A percentile compares a stretch with the other conserved stretches of the same genome.
These are phyloP conservation scores for Acer campestre DNA, from an alignment of 345 rosid genomes.

Conservation along the genomic window DNA sequence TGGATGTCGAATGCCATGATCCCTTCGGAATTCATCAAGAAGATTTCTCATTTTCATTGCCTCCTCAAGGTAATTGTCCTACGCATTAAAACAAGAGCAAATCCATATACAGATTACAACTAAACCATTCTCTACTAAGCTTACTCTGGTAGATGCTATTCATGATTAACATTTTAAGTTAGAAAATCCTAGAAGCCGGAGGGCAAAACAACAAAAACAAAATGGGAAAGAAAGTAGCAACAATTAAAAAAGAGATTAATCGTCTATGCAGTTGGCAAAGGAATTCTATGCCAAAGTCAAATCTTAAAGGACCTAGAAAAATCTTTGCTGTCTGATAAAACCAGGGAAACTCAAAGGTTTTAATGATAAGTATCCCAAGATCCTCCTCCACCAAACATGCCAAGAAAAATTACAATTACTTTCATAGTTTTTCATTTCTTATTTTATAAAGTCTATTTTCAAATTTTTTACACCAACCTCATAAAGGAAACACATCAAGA, in stretches of 20 bases:
- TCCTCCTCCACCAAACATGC: constrained; percentile 4
- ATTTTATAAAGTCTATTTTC: not conserved
- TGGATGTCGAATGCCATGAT: constrained; percentile 94
- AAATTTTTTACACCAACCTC: not conserved
- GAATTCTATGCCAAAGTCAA: not conserved
- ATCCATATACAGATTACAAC: not conserved
- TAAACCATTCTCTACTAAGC: not conserved
- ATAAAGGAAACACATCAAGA: not conserved
- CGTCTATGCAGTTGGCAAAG: not conserved
- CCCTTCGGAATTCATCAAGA: constrained; percentile 84
- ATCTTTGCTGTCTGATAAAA: not conserved
- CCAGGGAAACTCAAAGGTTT: not conserved
- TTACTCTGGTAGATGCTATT: not conserved
- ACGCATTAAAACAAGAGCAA: constrained; percentile 25
- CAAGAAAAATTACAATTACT: not conserved
- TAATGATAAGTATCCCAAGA: not conserved
- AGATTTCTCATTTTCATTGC: constrained; percentile 99
- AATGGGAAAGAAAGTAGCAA: not conserved
- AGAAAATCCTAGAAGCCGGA: not conserved
- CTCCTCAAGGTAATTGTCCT: constrained; percentile 98
- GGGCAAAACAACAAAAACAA: not conserved
- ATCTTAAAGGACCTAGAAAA: not conserved
- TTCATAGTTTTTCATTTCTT: not conserved
- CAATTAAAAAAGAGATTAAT: not conserved
- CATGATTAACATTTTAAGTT: not conserved